Conservation (phyloP, 352 stramenopile genomes). For the Globisporangium polare region DNA sequence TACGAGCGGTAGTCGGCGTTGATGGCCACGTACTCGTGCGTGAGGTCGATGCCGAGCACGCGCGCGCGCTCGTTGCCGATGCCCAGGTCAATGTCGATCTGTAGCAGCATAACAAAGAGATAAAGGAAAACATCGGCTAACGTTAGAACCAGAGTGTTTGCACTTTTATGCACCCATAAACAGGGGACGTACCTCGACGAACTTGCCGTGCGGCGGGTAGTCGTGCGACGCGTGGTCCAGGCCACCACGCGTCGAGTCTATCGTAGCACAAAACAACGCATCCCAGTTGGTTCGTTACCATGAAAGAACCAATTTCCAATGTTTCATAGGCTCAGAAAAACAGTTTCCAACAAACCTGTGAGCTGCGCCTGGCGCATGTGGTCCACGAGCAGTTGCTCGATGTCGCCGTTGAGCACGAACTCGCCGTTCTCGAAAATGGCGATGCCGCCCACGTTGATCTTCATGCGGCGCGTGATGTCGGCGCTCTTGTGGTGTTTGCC, state of each 20-base stretch:
- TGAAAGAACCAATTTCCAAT: background rate
- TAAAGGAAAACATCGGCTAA: too few species aligned
- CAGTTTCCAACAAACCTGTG: constrained; percentile 23
- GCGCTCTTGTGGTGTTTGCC: constrained; percentile 89
- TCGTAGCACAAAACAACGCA: background rate
- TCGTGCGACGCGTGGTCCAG: constrained; percentile 77
- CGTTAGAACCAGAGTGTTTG: background rate
- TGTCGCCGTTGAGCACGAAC: constrained; percentile 91
- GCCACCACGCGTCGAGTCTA: constrained; percentile 65
- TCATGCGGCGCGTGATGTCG: constrained; percentile 76
- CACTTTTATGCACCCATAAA: too few species aligned
- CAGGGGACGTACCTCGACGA: constrained; percentile 80
- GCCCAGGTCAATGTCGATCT: constrained; percentile 94
- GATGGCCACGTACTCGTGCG: constrained; percentile 97
- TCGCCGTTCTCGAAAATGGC: constrained; percentile 94
- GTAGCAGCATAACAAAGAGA: too few species aligned
- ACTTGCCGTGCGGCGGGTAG: constrained; percentile 94
- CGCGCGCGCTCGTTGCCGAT: constrained; percentile 73
- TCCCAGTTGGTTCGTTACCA: background rate
- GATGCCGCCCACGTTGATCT: constrained; percentile 88
- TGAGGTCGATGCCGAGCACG: constrained; percentile 97
- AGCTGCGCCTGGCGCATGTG: constrained; percentile 95
- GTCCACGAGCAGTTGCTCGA: constrained; percentile 90
- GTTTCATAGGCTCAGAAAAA: background rate
- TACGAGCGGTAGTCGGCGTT: constrained; percentile 99